Evolutionary conservation across 345 rosid genomes (phyloP).

Genomic region (Aurinia saxatilis): DNA sequence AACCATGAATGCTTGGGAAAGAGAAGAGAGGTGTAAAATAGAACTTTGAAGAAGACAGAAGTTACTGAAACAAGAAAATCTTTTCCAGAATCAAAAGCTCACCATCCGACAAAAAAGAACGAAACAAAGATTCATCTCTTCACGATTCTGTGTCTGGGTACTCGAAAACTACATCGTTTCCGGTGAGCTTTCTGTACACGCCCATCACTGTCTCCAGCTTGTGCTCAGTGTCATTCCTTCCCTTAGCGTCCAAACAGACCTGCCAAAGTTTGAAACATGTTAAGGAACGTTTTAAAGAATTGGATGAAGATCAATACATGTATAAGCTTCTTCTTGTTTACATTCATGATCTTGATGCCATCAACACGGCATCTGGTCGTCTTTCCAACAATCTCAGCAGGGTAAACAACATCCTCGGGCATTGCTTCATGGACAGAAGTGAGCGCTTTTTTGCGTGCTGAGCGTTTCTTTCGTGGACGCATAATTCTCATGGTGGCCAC

Average conservation of each 20-base stretch:
- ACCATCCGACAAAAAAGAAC: conserved; percentile 17
- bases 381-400: conserved; percentile 92
- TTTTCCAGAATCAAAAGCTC: background rate
- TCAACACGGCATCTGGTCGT: conserved; percentile 65
- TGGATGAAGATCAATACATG: background rate
- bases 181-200: conserved; percentile 82
- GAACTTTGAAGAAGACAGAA: background rate
- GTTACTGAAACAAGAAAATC: background rate
- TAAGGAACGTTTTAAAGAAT: background rate
- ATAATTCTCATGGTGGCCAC: conserved; percentile 70
- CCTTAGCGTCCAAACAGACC: conserved; percentile 78
- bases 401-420: conserved; percentile 76
- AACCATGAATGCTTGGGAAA: background rate
- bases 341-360: conserved; percentile 76
- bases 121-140: conserved; percentile 19
- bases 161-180: conserved; percentile 82
- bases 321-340: background rate
- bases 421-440: conserved; percentile 78
- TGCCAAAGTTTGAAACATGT: conserved; percentile 10
- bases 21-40: background rate
- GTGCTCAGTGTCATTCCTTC: conserved; percentile 70
- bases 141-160: conserved; percentile 57
- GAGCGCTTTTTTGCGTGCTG: conserved; percentile 74
- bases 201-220: conserved; percentile 67
- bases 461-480: conserved; percentile 91